Percentiles rank a stretch among this genome's conserved stretches.
These are phyloP conservation scores for Myxozyma neotropica DNA, from an alignment of 805 yeast species.

Conservation along the genomic window DNA sequence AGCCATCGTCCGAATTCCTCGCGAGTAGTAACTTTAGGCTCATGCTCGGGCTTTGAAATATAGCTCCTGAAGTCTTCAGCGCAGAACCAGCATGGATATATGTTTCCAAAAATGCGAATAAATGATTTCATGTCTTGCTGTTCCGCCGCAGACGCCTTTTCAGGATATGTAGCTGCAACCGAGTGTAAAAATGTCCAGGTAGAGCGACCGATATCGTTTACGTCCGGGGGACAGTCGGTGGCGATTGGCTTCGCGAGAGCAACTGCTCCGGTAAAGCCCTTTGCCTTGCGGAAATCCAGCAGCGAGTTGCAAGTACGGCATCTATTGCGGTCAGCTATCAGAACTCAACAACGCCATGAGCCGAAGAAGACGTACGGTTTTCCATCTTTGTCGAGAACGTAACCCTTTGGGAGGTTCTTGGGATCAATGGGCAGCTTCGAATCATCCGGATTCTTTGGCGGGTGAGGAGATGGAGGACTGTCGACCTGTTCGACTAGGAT, in stretches of 20 bases:
- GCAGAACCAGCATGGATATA: constrained; percentile 95
- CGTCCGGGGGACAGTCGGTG: constrained; percentile 81
- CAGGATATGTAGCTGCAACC: constrained; percentile 87
- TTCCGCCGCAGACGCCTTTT: constrained; percentile 58
- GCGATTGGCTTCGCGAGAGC: constrained; percentile 39
- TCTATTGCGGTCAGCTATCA: constrained; percentile 40
- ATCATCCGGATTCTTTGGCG: constrained; percentile 19
- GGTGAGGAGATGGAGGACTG: constrained; percentile 4
- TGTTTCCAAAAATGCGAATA: constrained; percentile 66
- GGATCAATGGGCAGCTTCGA: constrained; percentile 4
- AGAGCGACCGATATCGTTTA: constrained; percentile 72
- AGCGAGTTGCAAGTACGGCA: constrained; percentile 89
- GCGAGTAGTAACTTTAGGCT: constrained; percentile 51
- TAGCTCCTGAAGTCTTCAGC: constrained; percentile 79
- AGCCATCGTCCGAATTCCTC: constrained; percentile 88
- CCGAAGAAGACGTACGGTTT: constrained; percentile 73
- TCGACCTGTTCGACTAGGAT: constrained; percentile 29
- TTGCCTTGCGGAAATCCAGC: constrained; percentile 74
- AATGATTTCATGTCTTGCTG: constrained; percentile 75
- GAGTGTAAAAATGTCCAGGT: constrained; percentile 93
- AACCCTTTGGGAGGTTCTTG: constrained; percentile 27
- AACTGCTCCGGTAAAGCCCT: constrained; percentile 36
- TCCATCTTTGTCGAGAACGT: constrained; percentile 79
- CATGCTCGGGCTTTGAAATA: constrained; percentile 51
- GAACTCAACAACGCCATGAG: too few species aligned